Percentiles rank a stretch among this genome's conserved stretches.
phyloP scores from a whole-genome alignment of 2,329 filamentous ascomycete genomes.

The Cladosporium sp. region DNA sequence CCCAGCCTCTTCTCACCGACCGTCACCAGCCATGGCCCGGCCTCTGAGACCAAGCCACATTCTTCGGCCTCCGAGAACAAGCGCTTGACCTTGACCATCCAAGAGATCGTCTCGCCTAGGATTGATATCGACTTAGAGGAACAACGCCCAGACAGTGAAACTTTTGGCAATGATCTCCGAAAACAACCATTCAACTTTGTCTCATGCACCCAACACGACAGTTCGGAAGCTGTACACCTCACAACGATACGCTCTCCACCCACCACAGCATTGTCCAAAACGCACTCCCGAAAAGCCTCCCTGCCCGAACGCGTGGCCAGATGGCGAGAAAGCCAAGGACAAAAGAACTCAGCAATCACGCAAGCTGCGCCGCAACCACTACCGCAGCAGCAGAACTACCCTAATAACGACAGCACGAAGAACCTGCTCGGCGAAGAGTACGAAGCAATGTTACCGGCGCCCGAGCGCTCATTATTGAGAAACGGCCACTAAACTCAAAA shows the following conservation, averaged over 20 bases:
- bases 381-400: not conserved
- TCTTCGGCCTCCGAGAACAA: conserved; percentile 10
- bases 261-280: not conserved
- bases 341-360: not conserved
- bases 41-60: not conserved
- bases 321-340: conserved; percentile 17
- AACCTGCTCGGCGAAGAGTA: conserved; percentile 17
- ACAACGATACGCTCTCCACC: conserved; percentile 10
- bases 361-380: not conserved
- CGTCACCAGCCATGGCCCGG: not conserved
- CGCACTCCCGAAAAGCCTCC: conserved; percentile 17
- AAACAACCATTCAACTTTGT: conserved; percentile 9
- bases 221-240: conserved; percentile 14
- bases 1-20: conserved; percentile 28
- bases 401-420: conserved; percentile 20
- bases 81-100: conserved; percentile 12
- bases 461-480: conserved; percentile 13
- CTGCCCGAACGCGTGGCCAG: conserved; percentile 12
- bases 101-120: conserved; percentile 13
- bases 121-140: conserved; percentile 2
- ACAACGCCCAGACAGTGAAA: conserved; percentile 4
- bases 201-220: conserved; percentile 10
- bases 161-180: not conserved
- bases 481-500: conserved; percentile 17
- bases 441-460: conserved; percentile 8